Percentiles rank a stretch among this genome's conserved stretches.
phyloP scores from a whole-genome alignment of 1,139 yeast species.

The Torulaspora globosa region DNA sequence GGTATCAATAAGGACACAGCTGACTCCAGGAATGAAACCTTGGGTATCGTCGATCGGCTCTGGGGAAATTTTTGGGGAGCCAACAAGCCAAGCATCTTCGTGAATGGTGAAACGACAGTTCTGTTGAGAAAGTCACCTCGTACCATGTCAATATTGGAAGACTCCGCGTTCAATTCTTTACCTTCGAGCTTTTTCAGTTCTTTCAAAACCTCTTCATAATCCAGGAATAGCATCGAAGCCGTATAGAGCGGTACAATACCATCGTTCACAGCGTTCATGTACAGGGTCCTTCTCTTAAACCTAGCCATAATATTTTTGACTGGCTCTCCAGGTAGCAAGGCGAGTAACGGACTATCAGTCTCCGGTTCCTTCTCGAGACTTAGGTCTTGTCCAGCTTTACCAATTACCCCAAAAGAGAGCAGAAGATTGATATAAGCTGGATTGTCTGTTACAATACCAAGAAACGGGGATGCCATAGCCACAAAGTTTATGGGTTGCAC shows the following conservation, averaged over 20 bases:
- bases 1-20: conserved; percentile 81
- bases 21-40: conserved; percentile 75
- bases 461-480: conserved; percentile 79
- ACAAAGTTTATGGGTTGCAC: conserved; percentile 78
- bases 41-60: conserved; percentile 45
- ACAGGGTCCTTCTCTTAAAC: conserved; percentile 55
- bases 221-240: conserved; percentile 73
- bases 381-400: conserved; percentile 89
- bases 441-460: conserved; percentile 81
- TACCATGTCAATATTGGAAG: conserved; percentile 7
- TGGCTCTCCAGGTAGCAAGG: conserved; percentile 75
- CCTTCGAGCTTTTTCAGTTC: conserved; percentile 42
- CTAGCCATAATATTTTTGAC: conserved; percentile 60
- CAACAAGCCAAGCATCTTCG: conserved; percentile 32
- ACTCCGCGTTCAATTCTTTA: conserved; percentile 85
- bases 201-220: conserved; percentile 47
- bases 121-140: conserved; percentile 24
- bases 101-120: conserved; percentile 31
- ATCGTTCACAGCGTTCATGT: conserved; percentile 49
- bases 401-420: conserved; percentile 82
- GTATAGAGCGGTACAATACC: conserved; percentile 94
- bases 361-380: conserved; percentile 48
- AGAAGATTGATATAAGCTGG: conserved; percentile 85
- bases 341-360: conserved; percentile 56
- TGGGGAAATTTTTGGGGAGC: conserved; percentile 33